Percentiles rank a stretch among this genome's conserved stretches.
Conservation (phyloP, 805 yeast species). For the Clavispora fructus region DNA sequence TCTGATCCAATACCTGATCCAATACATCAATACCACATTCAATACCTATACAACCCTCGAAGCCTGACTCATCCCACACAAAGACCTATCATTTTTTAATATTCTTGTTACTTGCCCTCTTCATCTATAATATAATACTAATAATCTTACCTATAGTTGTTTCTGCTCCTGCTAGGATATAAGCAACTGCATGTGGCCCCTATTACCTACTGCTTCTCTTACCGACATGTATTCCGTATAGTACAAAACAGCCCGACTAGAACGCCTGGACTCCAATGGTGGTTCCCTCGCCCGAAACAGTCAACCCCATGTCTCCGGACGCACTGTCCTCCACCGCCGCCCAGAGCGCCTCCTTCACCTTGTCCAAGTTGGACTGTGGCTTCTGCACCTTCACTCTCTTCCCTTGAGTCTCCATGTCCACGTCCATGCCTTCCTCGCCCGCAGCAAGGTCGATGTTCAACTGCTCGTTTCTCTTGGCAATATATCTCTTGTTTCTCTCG, state of each 20-base stretch:
- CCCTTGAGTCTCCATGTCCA: slow-evolving; percentile 31
- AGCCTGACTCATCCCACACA: too few relatives aligned
- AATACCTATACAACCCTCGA: too few relatives aligned
- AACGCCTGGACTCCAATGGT: slow-evolving; percentile 72
- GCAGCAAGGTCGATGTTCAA: slow-evolving; percentile 46
- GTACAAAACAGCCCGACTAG: slow-evolving; percentile 12
- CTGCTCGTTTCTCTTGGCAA: slow-evolving; percentile 49
- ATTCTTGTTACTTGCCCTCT: too few relatives aligned
- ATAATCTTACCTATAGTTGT: too few relatives aligned
- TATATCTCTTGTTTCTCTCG: slow-evolving; percentile 72
- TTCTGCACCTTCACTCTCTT: slow-evolving; percentile 17
- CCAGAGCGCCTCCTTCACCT: slow-evolving; percentile 67
- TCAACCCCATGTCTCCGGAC: slow-evolving; percentile 39
- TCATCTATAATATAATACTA: too few relatives aligned
- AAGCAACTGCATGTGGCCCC: too few relatives aligned
- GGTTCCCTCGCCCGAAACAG: slow-evolving; percentile 65
- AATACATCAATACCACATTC: too few relatives aligned
- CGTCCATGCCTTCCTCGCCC: slow-evolving; percentile 46
- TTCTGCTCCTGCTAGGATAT: too few relatives aligned
- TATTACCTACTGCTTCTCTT: too few relatives aligned
- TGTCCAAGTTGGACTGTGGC: slow-evolving; percentile 31
- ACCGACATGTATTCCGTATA: not conserved
- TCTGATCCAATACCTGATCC: too few relatives aligned
- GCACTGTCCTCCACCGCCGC: slow-evolving; percentile 59
- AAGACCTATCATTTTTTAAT: too few relatives aligned